A percentile compares a stretch with the other conserved stretches of the same genome.
Evolutionary conservation across 2,329 filamentous ascomycete genomes (phyloP).

Genomic region (Didymella pomorum): DNA sequence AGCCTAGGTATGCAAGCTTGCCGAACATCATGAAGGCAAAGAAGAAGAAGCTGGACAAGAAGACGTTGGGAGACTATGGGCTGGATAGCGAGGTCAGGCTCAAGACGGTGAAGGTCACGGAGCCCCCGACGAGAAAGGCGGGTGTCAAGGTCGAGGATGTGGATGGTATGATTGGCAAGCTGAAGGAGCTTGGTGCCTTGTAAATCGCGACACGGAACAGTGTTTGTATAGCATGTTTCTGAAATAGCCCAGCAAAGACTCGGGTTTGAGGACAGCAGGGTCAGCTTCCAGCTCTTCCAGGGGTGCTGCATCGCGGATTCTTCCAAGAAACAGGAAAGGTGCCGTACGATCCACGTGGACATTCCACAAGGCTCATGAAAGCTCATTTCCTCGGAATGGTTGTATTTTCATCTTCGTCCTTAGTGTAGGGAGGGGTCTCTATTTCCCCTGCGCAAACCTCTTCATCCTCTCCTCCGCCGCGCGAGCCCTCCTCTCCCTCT

Average conservation of each 20-base stretch:
- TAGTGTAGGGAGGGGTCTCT: neutral
- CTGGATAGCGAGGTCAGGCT: slow-evolving; percentile 77
- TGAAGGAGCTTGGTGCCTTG: slow-evolving; percentile 95
- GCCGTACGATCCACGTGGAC: too few relatives aligned
- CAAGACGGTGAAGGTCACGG: slow-evolving; percentile 89
- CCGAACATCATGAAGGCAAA: slow-evolving; percentile 99
- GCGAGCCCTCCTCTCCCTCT: slow-evolving; percentile 87
- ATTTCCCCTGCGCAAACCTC: slow-evolving; percentile 51
- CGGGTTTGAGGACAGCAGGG: neutral
- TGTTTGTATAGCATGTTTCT: slow-evolving; percentile 9
- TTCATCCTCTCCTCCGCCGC: slow-evolving; percentile 89
- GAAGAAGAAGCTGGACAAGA: slow-evolving; percentile 98
- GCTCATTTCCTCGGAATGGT: too few relatives aligned
- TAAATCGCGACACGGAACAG: slow-evolving; percentile 52
- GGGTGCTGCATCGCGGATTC: too few relatives aligned
- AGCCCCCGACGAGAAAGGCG: slow-evolving; percentile 86
- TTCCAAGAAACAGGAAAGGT: too few relatives aligned
- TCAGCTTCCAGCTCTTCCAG: too few relatives aligned
- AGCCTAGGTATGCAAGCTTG: slow-evolving; percentile 92
- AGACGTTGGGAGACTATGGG: slow-evolving; percentile 78
- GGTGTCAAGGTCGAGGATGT: slow-evolving; percentile 98
- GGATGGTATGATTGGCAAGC: slow-evolving; percentile 88
- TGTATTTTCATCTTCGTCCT: neutral
- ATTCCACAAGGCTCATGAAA: too few relatives aligned
- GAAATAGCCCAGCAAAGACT: slow-evolving; percentile 2